Conservation (phyloP, 768 basidiomycete genomes). For the Lenzites betulinus region DNA sequence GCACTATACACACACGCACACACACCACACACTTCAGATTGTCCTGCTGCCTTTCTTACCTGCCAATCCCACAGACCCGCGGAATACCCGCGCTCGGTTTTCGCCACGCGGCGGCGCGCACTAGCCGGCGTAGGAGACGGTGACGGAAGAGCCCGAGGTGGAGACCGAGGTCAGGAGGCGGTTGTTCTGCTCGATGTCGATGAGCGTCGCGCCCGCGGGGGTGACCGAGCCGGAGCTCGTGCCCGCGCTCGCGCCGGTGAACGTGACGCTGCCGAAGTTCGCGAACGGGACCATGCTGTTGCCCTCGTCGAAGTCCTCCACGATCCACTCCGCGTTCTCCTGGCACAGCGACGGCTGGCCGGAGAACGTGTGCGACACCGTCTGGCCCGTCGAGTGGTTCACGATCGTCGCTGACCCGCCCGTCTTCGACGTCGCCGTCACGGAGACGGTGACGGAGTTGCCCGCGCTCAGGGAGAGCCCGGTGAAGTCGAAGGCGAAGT, state of each 20-base stretch:
- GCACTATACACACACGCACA: too few relatives aligned
- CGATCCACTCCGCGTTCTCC: slow-evolving; percentile 42
- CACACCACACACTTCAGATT: too few relatives aligned
- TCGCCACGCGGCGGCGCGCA: background rate
- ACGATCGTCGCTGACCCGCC: slow-evolving; percentile 32
- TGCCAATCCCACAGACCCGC: too few relatives aligned
- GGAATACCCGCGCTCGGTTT: too few relatives aligned
- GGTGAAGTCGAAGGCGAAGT: slow-evolving; percentile 36
- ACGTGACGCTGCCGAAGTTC: slow-evolving; percentile 41
- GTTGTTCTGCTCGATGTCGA: slow-evolving; percentile 39
- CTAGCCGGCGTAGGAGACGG: slow-evolving; percentile 29
- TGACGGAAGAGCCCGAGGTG: slow-evolving; percentile 25
- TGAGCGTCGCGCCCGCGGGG: slow-evolving; percentile 36
- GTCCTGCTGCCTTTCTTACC: too few relatives aligned
- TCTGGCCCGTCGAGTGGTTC: slow-evolving; percentile 32
- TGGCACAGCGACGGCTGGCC: slow-evolving; percentile 35
- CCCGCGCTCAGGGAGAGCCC: slow-evolving; percentile 34
- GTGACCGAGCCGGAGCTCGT: slow-evolving; percentile 29
- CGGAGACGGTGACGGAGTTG: slow-evolving; percentile 33
- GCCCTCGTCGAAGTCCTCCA: slow-evolving; percentile 35
- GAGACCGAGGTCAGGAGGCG: slow-evolving; percentile 34
- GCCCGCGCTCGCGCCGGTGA: slow-evolving; percentile 36
- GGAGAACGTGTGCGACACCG: slow-evolving; percentile 34
- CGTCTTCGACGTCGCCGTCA: slow-evolving; percentile 31
- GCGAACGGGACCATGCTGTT: slow-evolving; percentile 37